These are phyloP conservation scores for Sporothrix variecibatus DNA, from an alignment of 2,329 filamentous ascomycete species.

Conservation along the genomic window DNA sequence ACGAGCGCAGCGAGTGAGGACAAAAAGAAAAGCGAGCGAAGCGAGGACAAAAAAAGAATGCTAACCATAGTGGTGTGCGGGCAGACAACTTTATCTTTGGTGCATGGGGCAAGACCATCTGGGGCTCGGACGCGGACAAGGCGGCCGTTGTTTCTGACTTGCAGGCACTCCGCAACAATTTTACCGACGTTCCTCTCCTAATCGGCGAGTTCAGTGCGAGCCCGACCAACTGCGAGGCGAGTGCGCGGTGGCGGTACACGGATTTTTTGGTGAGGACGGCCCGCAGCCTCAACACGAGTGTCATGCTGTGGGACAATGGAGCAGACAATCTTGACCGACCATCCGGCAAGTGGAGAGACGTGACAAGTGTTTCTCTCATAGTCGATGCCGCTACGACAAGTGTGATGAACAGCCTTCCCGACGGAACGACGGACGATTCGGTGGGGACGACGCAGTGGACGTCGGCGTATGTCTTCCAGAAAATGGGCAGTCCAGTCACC, in stretches of 20 bases:
- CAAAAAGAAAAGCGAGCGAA: background rate
- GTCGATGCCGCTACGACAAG: constrained; percentile 45
- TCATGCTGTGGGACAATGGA: constrained; percentile 63
- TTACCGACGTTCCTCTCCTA: constrained; percentile 56
- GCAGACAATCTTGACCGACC: constrained; percentile 55
- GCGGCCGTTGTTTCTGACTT: constrained; percentile 52
- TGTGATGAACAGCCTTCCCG: constrained; percentile 50
- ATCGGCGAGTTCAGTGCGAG: constrained; percentile 61
- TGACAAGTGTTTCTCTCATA: constrained; percentile 50
- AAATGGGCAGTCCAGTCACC: constrained; percentile 46
- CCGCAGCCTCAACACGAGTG: constrained; percentile 50
- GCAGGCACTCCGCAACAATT: constrained; percentile 53
- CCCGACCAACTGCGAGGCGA: constrained; percentile 52
- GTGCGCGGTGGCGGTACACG: constrained; percentile 59
- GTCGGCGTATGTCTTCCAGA: constrained; percentile 59
- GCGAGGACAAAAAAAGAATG: background rate
- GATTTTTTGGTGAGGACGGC: constrained; percentile 55
- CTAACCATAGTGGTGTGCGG: background rate
- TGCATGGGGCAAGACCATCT: constrained; percentile 60
- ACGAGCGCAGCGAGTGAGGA: background rate
- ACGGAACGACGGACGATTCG: constrained; percentile 51
- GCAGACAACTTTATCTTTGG: constrained; percentile 49
- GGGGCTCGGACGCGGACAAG: constrained; percentile 59
- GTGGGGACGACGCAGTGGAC: constrained; percentile 50
- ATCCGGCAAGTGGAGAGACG: constrained; percentile 53